phyloP scores from a whole-genome alignment of 108 stramenopile species.

The Skeletonema grethae region DNA sequence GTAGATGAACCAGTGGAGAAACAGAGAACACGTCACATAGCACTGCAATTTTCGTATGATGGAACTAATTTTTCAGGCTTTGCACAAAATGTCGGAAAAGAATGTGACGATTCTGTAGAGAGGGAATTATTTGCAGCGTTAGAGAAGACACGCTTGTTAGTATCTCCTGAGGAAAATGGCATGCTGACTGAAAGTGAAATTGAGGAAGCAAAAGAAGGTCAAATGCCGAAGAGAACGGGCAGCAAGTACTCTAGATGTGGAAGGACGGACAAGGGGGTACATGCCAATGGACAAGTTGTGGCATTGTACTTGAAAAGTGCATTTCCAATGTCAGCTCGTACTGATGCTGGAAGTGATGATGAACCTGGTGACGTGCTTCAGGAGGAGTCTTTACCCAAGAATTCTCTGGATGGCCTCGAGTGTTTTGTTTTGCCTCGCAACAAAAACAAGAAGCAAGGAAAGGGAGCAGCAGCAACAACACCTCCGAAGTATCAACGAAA shows the following conservation, averaged over 20 bases:
- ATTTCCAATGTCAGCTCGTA: slow-evolving; percentile 53
- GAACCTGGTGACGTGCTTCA: slow-evolving; percentile 39
- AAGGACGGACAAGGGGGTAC: slow-evolving; percentile 82
- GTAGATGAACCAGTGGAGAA: slow-evolving; percentile 2
- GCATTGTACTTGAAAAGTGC: slow-evolving; percentile 84
- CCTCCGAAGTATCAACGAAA: slow-evolving; percentile 24
- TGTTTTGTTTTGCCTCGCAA: slow-evolving; percentile 59
- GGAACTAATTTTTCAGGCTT: slow-evolving; percentile 84
- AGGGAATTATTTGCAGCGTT: slow-evolving; percentile 84
- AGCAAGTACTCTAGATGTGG: slow-evolving; percentile 93
- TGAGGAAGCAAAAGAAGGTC: slow-evolving; percentile 2
- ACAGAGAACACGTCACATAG: slow-evolving; percentile 75
- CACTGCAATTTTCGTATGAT: slow-evolving; percentile 89
- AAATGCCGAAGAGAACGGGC: slow-evolving; percentile 19
- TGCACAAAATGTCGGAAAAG: slow-evolving; percentile 76
- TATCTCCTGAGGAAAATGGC: slow-evolving; percentile 39
- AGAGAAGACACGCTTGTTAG: slow-evolving; percentile 67
- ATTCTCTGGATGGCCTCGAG: slow-evolving; percentile 50
- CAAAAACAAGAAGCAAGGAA: slow-evolving; percentile 17
- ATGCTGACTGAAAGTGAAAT: slow-evolving; percentile 8
- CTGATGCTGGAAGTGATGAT: slow-evolving; percentile 29
- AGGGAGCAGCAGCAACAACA: slow-evolving; percentile 3
- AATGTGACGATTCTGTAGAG: slow-evolving; percentile 85
- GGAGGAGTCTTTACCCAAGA: slow-evolving; percentile 69
- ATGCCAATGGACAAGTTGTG: slow-evolving; percentile 84